Conservation (phyloP, 352 stramenopile genomes). For the Pilasporangium apinafurcum region DNA sequence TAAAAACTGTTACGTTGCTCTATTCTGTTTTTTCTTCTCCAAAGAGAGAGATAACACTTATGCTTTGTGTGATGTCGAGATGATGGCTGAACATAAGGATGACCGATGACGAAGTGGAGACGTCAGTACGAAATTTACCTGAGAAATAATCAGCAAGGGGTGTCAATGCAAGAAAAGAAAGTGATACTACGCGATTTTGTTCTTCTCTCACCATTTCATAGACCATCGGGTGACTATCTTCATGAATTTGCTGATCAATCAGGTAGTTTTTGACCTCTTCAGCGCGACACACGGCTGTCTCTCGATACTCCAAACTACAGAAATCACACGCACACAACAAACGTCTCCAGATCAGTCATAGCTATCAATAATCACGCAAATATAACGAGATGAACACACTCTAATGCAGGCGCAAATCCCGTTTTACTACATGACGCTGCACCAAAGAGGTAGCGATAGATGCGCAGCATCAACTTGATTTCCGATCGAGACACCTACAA, state of each 20-base stretch:
- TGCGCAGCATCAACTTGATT: slow-evolving; percentile 73
- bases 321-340: slow-evolving; percentile 1
- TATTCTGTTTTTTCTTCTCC: too few species aligned
- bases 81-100: slow-evolving; percentile 47
- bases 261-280: slow-evolving; percentile 51
- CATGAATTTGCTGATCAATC: slow-evolving; percentile 25
- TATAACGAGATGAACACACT: slow-evolving; percentile 22
- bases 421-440: slow-evolving; percentile 41
- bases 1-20: too few species aligned
- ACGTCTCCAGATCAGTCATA: not conserved
- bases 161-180: too few species aligned
- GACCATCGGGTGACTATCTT: slow-evolving; percentile 27
- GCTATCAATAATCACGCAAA: not conserved
- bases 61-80: slow-evolving; percentile 13
- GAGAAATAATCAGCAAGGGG: too few species aligned
- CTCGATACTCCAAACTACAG: slow-evolving; percentile 39
- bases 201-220: slow-evolving; percentile 43
- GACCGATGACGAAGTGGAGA: slow-evolving; percentile 52
- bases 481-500: slow-evolving; percentile 37
- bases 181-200: too few species aligned
- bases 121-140: slow-evolving; percentile 68
- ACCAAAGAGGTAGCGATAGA: slow-evolving; percentile 76
- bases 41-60: too few species aligned
- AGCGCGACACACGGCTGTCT: slow-evolving; percentile 47
- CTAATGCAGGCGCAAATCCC: slow-evolving; percentile 63